Conservation (phyloP, 306 rosid genomes). For the Cucumis melo region DNA sequence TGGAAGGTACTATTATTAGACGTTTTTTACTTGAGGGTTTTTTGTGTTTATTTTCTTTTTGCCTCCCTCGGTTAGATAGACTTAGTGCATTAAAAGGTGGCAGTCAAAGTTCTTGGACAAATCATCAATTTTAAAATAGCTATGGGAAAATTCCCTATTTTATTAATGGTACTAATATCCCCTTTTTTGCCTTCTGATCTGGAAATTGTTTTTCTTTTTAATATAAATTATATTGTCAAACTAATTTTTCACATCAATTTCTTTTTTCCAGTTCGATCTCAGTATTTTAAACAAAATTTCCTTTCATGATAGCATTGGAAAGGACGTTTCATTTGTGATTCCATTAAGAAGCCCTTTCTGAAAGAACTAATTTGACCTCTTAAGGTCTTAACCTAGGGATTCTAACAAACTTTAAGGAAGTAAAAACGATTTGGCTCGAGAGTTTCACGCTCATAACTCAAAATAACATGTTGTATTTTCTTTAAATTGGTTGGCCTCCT, state of each 20-base stretch:
- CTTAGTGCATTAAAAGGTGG: not conserved
- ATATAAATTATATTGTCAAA: not conserved
- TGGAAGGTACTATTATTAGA: conserved; percentile 32
- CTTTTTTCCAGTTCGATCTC: not conserved
- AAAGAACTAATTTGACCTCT: not conserved
- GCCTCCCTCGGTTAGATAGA: not conserved
- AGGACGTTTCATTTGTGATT: not conserved
- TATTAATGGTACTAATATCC: not conserved
- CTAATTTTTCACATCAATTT: not conserved
- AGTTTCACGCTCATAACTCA: not conserved
- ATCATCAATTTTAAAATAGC: not conserved
- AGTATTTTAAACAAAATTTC: not conserved
- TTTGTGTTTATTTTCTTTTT: not conserved
- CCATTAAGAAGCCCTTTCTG: not conserved
- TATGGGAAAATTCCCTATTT: not conserved
- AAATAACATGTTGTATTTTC: not conserved
- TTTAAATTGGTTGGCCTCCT: not conserved
- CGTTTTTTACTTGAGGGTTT: not conserved
- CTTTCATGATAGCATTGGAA: not conserved
- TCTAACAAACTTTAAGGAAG: not conserved
- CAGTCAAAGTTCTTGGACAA: not conserved
- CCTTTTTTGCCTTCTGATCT: not conserved
- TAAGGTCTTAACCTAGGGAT: not conserved
- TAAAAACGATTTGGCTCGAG: not conserved
- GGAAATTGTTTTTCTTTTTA: not conserved